Percentiles rank a stretch among this genome's conserved stretches.
phyloP scores from a whole-genome alignment of 2,329 filamentous ascomycete species.

The Ceratocystis ficicola region DNA sequence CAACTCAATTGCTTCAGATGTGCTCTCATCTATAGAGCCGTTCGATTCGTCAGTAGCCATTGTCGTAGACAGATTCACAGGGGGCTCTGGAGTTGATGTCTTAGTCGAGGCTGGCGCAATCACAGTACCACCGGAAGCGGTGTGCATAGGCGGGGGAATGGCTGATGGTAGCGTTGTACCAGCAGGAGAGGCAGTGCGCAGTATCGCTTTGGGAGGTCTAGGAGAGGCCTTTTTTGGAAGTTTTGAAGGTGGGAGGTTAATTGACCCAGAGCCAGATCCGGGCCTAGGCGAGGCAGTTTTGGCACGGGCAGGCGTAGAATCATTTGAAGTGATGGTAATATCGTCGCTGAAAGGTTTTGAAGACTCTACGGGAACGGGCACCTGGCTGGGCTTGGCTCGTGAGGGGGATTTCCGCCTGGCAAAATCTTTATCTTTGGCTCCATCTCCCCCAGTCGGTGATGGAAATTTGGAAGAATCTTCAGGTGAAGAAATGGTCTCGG shows the following conservation, averaged over 20 bases:
- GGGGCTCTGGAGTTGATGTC: neutral
- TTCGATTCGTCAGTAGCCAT: neutral
- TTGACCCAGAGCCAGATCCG: neutral
- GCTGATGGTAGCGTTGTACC: neutral
- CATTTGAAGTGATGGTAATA: neutral
- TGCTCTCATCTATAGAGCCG: neutral
- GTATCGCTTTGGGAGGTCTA: conserved; percentile 10
- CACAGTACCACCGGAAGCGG: conserved; percentile 15
- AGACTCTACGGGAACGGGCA: conserved; percentile 14
- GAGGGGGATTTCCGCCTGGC: neutral
- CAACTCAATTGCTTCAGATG: neutral
- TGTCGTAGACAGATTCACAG: neutral
- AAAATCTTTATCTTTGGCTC: neutral
- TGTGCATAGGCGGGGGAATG: conserved; percentile 16
- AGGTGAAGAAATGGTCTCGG: conserved; percentile 29
- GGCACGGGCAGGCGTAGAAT: conserved; percentile 1
- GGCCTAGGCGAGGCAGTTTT: conserved; percentile 19
- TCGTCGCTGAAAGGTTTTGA: conserved; percentile 2
- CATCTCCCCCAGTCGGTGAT: conserved; percentile 6
- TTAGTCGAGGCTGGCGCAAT: neutral
- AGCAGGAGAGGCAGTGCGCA: conserved; percentile 13
- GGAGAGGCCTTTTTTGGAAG: conserved; percentile 20
- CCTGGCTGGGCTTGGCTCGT: neutral
- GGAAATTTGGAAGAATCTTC: conserved; percentile 26
- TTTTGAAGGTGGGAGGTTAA: conserved; percentile 18